A percentile compares a stretch with the other conserved stretches of the same genome.
Conservation (phyloP, 2,329 filamentous ascomycete species). For the Mariannaea elegans region DNA sequence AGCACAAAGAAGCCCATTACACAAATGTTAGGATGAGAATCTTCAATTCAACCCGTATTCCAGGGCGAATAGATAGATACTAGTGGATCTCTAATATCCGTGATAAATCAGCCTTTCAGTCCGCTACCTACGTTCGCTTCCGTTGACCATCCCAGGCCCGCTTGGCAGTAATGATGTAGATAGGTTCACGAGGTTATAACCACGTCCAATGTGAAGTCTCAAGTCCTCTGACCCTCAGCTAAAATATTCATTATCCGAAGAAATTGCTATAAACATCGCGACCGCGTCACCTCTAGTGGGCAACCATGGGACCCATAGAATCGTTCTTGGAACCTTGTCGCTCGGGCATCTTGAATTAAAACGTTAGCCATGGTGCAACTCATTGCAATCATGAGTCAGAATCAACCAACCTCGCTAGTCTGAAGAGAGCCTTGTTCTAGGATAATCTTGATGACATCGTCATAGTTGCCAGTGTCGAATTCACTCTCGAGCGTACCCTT, state of each 20-base stretch:
- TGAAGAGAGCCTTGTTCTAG: slow-evolving; percentile 78
- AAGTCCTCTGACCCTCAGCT: not conserved
- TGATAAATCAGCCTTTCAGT: slow-evolving; percentile 9
- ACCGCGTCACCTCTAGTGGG: slow-evolving; percentile 48
- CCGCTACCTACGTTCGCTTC: slow-evolving; percentile 11
- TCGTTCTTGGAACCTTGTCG: slow-evolving; percentile 65
- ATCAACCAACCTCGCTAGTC: slow-evolving; percentile 60
- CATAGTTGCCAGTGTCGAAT: slow-evolving; percentile 83
- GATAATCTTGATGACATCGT: slow-evolving; percentile 84
- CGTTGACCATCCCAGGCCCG: slow-evolving; percentile 24
- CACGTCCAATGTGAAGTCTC: slow-evolving; percentile 3
- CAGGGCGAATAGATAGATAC: slow-evolving; percentile 24
- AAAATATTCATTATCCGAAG: not conserved
- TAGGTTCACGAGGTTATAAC: not conserved
- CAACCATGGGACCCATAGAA: slow-evolving; percentile 53
- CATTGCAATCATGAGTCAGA: not conserved
- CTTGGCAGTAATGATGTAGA: slow-evolving; percentile 15
- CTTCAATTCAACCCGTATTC: slow-evolving; percentile 32
- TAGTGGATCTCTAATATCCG: slow-evolving; percentile 15
- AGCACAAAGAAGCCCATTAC: too few species aligned
- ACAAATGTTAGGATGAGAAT: slow-evolving; percentile 10
- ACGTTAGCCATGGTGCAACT: slow-evolving; percentile 10
- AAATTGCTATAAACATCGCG: slow-evolving; percentile 5
- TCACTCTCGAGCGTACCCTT: slow-evolving; percentile 81
- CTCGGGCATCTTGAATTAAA: slow-evolving; percentile 55